Base-by-base conservation (phyloP, 73 alveolate genomes). In the Tetrahymena malaccensis region DNA sequence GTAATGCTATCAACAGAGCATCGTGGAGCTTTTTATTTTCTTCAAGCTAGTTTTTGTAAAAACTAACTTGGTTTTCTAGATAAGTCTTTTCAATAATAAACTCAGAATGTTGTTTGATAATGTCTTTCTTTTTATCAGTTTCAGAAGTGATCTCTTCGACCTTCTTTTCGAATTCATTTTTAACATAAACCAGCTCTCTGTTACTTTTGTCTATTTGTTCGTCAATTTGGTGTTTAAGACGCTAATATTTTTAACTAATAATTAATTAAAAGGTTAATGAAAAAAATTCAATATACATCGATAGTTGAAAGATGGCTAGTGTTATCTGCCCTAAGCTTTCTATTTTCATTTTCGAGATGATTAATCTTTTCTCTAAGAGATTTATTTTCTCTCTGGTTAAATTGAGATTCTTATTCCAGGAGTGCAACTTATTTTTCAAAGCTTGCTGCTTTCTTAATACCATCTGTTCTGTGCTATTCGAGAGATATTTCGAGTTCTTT, bases 21-120 rank as follows among this genome's bases (percentile, higher is more conserved):
- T 95, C 97, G 43, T 95, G 97, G 17, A 95, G 94, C 50, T 94
- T 85, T 55, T 95, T 95, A 31, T 95, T 95, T 85, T 95, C 97
- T 55, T 95, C 97, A n/a, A 95, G 94, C 34, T 95, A 58, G 55
- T 94, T 95, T 21, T 95, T 95, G 25, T 85, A 93, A 55, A 95
- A 95, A 34, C 85, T 93, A 1, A 95, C 97, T 89, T 95, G 84
- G 94, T 95, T 95, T 95, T 95, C 97, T 33, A 95, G 55, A 56
- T 95, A 95, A 33, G 94, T 70, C 84, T 95, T 95, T 93, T 95
- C 97, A 0, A 95, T 94, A 85, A 95, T 95, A 94, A 94, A 95
- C 56, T 95, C 97, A 55, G 95, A 85, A 37, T 95, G 58, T 34
- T 50, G 34, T 70, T 94, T 38, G 55, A 57, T 93, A 37, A 56